Base-by-base conservation (phyloP, 1,284 basidiomycete species). In the Hemileia vastatrix region DNA sequence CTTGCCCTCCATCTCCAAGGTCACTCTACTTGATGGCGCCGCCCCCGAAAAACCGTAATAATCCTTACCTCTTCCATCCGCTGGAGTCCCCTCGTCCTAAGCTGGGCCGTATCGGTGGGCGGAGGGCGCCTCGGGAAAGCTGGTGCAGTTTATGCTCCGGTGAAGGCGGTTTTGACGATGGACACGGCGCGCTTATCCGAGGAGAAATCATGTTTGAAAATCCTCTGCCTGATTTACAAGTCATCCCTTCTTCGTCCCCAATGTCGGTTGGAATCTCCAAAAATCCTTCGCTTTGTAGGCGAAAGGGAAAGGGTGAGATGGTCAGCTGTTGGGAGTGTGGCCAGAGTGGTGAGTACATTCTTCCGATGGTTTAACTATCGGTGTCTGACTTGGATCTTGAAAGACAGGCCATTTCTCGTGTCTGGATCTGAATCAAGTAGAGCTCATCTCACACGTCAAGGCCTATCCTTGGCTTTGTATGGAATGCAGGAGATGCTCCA, bases 281-380 rank as follows among this genome's bases (percentile, higher is more conserved):
- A n/a, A n/a, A n/a, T n/a, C 15, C 21, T 2, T 9, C 43, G 9
- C n/a, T n/a, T 31, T 48, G 32, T 40, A 50, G 58, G 23, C 50
- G 58, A 3, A 33, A 44, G 19, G 58, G 58, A 8, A 61, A 61
- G 19, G 58, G 58, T 19, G 58, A 61, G 49, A 61, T 61, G 58
- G 52, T 61, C 15, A 61, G 58, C 52, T 61, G 58, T 49, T 61
- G 58, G 58, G 58, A 61, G 48, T 61, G 58, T 49, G 58, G 58
- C 48, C 58, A 61, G 45, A 54, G 51, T 45, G 58, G 58, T 54
- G 31, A 48, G 49, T n/a, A 11, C 21, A 50, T 54, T 18, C 21
- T 8, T 32, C 13, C 4, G 21, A 13, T 27, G n/a, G 24, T 24
- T 49, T 31, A 47, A n/a, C 15, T 40, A n/a, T 15, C 18, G 3